A percentile compares a stretch with the other conserved stretches of the same genome.
Conservation (phyloP, 768 basidiomycete genomes). For the Amyloporia xantha region DNA sequence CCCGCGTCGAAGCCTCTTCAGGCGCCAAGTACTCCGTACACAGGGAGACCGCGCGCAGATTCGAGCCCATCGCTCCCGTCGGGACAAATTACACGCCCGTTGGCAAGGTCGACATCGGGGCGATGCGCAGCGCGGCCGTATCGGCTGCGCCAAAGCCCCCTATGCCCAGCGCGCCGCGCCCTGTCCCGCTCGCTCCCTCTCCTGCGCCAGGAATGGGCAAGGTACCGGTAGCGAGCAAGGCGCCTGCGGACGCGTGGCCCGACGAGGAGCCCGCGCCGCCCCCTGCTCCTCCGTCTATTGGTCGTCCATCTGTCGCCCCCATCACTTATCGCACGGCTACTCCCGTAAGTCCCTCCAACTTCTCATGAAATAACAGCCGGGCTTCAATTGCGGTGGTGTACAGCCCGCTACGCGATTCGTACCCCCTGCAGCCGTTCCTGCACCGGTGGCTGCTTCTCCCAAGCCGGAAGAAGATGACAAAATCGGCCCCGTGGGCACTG, state of each 20-base stretch:
- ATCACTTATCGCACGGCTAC: slow-evolving; percentile 36
- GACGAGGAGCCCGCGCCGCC: slow-evolving; percentile 38
- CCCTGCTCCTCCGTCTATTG: slow-evolving; percentile 25
- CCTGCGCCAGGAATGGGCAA: slow-evolving; percentile 22
- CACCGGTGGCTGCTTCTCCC: slow-evolving; percentile 41
- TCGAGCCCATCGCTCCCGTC: slow-evolving; percentile 77
- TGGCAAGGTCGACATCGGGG: slow-evolving; percentile 64
- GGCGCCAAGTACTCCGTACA: slow-evolving; percentile 88
- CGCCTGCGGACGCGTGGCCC: slow-evolving; percentile 49
- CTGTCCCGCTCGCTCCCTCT: slow-evolving; percentile 36
- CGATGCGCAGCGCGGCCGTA: slow-evolving; percentile 31
- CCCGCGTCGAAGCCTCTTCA: slow-evolving; percentile 79
- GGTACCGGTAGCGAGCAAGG: slow-evolving; percentile 13
- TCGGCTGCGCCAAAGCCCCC: slow-evolving; percentile 25
- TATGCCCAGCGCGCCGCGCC: slow-evolving; percentile 36
- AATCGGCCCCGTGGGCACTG: slow-evolving; percentile 80
- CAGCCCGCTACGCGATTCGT: no score
- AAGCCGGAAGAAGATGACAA: slow-evolving; percentile 77
- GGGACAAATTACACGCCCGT: slow-evolving; percentile 73
- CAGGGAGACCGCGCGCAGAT: slow-evolving; percentile 64
- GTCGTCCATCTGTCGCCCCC: slow-evolving; percentile 18
- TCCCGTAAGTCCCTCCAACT: slow-evolving; percentile 23
- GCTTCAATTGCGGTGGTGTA: no score
- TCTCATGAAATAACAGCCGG: no score
- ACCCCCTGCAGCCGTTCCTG: slow-evolving; percentile 23